Percentiles rank a stretch among this genome's conserved stretches.
phyloP scores from a whole-genome alignment of 177 flowering plant species.

The Vitis hybrid region DNA sequence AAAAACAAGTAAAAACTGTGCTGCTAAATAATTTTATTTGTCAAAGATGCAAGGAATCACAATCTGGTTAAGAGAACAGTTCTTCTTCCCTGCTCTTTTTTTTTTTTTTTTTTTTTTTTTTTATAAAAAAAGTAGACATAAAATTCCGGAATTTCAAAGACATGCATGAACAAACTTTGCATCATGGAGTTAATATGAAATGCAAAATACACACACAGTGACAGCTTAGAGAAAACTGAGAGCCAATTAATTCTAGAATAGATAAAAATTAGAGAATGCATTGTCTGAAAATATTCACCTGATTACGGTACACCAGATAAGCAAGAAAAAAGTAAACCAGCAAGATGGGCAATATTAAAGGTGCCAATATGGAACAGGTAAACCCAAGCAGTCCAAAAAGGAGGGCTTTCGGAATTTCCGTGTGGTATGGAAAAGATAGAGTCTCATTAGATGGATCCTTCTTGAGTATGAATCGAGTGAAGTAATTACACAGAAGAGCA shows the following conservation, averaged over 20 bases:
- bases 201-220: too few species aligned
- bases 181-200: background rate
- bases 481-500: constrained; percentile 54
- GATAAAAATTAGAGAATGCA: background rate
- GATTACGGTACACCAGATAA: constrained; percentile 82
- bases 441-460: constrained; percentile 34
- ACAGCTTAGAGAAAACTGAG: background rate
- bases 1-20: background rate
- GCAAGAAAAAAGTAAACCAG: constrained; percentile 76
- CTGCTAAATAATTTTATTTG: background rate
- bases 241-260: background rate
- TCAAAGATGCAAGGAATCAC: too few species aligned
- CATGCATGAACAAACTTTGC: too few species aligned
- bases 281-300: constrained; percentile 48
- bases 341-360: constrained; percentile 84
- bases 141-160: too few species aligned
- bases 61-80: too few species aligned
- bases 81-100: too few species aligned
- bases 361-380: constrained; percentile 77
- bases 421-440: constrained; percentile 85
- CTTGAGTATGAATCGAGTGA: constrained; percentile 43
- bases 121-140: too few species aligned
- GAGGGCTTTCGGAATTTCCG: constrained; percentile 83
- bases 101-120: too few species aligned
- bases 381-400: constrained; percentile 90